phyloP scores from a whole-genome alignment of 441 rosid species.

The Gossypium gossypioides region DNA sequence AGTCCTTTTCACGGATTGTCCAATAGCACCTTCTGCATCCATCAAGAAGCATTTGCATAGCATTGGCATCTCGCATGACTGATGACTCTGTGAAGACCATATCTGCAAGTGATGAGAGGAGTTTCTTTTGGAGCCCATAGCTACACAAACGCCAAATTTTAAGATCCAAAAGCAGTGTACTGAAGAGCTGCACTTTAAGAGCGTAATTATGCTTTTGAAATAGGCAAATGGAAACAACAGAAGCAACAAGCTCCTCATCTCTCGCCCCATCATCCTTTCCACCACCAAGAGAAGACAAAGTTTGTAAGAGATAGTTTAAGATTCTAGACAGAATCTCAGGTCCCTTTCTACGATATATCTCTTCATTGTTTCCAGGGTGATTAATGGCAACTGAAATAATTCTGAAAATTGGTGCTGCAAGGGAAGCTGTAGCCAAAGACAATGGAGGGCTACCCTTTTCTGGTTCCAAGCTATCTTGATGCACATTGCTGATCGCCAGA shows the following conservation, averaged over 20 bases:
- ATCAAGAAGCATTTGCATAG: constrained; percentile 98
- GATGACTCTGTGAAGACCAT: constrained; percentile 93
- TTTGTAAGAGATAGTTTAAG: constrained; percentile 72
- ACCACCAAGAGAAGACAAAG: constrained; percentile 57
- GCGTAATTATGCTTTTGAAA: constrained; percentile 74
- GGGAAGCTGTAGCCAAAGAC: constrained; percentile 55
- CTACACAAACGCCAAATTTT: constrained; percentile 92
- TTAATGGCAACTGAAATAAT: constrained; percentile 72
- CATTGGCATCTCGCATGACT: constrained; percentile 91
- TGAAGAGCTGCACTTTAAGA: constrained; percentile 89
- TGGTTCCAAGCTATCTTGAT: constrained; percentile 67
- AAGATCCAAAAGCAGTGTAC: constrained; percentile 77
- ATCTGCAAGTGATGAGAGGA: constrained; percentile 90
- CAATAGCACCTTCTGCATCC: constrained; percentile 99
- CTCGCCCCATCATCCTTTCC: constrained; percentile 60
- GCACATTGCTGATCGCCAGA: constrained; percentile 59
- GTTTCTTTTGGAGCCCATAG: constrained; percentile 95
- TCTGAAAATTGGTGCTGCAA: constrained; percentile 90
- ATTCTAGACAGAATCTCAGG: constrained; percentile 90
- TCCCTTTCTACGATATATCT: constrained; percentile 64
- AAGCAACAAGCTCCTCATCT: constrained; percentile 95
- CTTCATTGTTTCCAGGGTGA: constrained; percentile 89
- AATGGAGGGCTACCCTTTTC: constrained; percentile 48
- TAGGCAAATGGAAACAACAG: constrained; percentile 80
- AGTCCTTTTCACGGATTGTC: constrained; percentile 74